Conservation (phyloP, 768 basidiomycete species). For the Dictyophora rubrovolvata region DNA sequence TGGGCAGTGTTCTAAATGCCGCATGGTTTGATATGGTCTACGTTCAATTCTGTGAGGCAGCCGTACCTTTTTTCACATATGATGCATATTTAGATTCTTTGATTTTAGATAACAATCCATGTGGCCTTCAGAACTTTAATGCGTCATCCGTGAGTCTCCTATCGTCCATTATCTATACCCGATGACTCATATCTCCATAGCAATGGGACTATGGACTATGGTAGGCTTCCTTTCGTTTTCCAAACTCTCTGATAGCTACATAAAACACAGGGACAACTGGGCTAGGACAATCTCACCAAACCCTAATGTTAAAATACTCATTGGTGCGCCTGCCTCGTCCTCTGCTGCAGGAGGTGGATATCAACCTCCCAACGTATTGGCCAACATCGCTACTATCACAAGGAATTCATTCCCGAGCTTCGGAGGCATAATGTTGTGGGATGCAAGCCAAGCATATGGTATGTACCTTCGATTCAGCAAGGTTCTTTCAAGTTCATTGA, state of each 20-base stretch:
- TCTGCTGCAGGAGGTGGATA: constrained; percentile 53
- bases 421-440: constrained; percentile 47
- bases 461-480: background rate
- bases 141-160: constrained; percentile 35
- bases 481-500: background rate
- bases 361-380: constrained; percentile 37
- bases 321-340: constrained; percentile 52
- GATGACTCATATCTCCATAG: constrained; percentile 21
- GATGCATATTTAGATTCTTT: background rate
- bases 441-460: constrained; percentile 37
- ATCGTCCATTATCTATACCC: background rate
- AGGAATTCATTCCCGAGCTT: constrained; percentile 52
- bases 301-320: constrained; percentile 52
- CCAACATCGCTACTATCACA: constrained; percentile 37
- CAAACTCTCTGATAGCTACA: background rate
- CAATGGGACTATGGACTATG: constrained; percentile 35
- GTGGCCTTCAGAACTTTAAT: constrained; percentile 45
- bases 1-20: constrained; percentile 48
- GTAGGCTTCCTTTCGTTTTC: constrained; percentile 11
- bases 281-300: constrained; percentile 49
- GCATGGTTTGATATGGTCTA: constrained; percentile 65
- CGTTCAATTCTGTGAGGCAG: constrained; percentile 47
- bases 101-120: constrained; percentile 50
- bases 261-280: constrained; percentile 49
- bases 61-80: background rate